phyloP scores from a whole-genome alignment of 192 early-diverging fungal genomes.

The Rhizoclosmatium sp. region DNA sequence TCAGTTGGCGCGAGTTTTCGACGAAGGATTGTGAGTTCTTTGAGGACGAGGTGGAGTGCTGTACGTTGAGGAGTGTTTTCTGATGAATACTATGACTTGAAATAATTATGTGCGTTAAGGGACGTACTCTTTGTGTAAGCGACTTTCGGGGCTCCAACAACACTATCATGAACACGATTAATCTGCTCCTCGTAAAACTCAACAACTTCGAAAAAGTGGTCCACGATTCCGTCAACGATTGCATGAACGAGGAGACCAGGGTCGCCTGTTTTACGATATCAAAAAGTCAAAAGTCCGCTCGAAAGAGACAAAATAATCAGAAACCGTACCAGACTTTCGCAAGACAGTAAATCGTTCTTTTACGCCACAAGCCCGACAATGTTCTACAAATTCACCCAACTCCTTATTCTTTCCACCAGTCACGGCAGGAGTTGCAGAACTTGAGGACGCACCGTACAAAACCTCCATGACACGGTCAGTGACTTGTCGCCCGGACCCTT shows the following conservation, averaged over 20 bases:
- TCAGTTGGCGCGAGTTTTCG: conserved; percentile 57
- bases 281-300: too few species aligned
- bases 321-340: too few species aligned
- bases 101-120: neutral
- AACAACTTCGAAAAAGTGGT: conserved; percentile 17
- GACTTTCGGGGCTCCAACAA: conserved; percentile 3
- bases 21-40: conserved; percentile 53
- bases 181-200: conserved; percentile 27
- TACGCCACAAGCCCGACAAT: too few species aligned
- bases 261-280: neutral
- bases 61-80: neutral
- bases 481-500: conserved; percentile 11
- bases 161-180: neutral
- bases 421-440: neutral
- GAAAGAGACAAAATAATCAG: too few species aligned
- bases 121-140: conserved; percentile 18
- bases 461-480: conserved; percentile 16
- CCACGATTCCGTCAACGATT: conserved; percentile 32
- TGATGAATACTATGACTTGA: neutral
- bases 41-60: conserved; percentile 52
- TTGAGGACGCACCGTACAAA: neutral
- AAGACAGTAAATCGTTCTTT: too few species aligned
- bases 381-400: too few species aligned
- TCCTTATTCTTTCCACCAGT: neutral
- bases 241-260: conserved; percentile 21